These are phyloP conservation scores for Flaveria trinervia DNA, from an alignment of 129 eudicot genomes.

Conservation along the genomic window DNA sequence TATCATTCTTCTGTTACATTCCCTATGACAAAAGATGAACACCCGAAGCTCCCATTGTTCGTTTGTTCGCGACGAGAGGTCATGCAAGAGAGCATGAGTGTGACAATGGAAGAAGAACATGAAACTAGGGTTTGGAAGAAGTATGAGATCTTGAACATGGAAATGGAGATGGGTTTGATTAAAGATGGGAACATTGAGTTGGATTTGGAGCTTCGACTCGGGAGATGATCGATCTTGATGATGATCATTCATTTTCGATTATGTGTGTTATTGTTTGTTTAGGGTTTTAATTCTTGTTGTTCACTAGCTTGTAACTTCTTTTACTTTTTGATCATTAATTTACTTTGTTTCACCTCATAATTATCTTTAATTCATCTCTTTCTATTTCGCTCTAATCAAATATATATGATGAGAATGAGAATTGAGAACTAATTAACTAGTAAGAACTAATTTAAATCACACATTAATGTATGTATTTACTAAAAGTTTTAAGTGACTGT, in stretches of 20 bases:
- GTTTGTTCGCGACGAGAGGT: not conserved
- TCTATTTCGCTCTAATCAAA: too few species aligned
- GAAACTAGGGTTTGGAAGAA: slow-evolving; percentile 44
- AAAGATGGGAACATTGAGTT: slow-evolving; percentile 56
- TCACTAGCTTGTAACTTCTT: too few species aligned
- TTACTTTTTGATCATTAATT: too few species aligned
- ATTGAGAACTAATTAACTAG: too few species aligned
- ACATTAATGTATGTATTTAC: too few species aligned
- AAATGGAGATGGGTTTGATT: slow-evolving; percentile 39
- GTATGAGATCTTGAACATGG: slow-evolving; percentile 38
- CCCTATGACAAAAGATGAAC: slow-evolving; percentile 27
- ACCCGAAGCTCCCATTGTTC: not conserved
- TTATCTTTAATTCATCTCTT: too few species aligned
- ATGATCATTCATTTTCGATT: not conserved
- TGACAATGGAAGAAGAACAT: slow-evolving; percentile 7
- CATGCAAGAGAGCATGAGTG: not conserved
- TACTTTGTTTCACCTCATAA: too few species aligned
- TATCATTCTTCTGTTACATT: slow-evolving; percentile 12
- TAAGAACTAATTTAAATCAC: too few species aligned
- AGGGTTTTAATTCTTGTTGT: slow-evolving; percentile 1
- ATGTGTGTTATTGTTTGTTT: not conserved
- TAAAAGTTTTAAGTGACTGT: too few species aligned
- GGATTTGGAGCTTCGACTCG: slow-evolving; percentile 87
- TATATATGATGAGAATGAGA: too few species aligned
- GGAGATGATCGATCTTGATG: slow-evolving; percentile 34